phyloP scores from a whole-genome alignment of 371 early-diverging fungal genomes.

The Mycotypha africana region DNA sequence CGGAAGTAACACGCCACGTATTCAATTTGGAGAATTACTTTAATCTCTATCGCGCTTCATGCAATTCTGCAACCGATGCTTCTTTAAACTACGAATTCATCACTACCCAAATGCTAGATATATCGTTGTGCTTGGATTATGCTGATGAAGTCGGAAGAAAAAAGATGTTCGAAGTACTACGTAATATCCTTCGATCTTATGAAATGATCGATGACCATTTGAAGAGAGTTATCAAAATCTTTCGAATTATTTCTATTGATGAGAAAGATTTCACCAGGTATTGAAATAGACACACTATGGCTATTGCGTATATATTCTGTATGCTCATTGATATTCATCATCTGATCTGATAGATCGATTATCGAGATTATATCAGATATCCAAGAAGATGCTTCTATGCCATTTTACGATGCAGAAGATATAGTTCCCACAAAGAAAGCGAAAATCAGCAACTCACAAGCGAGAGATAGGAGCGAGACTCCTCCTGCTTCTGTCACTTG shows the following conservation, averaged over 20 bases:
- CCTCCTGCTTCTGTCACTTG: too few species aligned
- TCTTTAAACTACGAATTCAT: constrained; percentile 58
- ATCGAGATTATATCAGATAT: constrained; percentile 71
- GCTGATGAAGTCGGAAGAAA: constrained; percentile 85
- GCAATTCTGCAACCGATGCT: background rate
- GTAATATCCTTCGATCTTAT: constrained; percentile 67
- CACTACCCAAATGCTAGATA: constrained; percentile 68
- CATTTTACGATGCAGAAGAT: too few species aligned
- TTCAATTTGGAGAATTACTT: constrained; percentile 65
- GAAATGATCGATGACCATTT: constrained; percentile 72
- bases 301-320: background rate
- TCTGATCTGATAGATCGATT: constrained; percentile 39
- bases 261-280: constrained; percentile 85
- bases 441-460: too few species aligned
- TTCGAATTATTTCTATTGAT: constrained; percentile 67
- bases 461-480: too few species aligned
- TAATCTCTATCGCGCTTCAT: constrained; percentile 33
- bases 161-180: constrained; percentile 69
- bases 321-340: background rate
- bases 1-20: constrained; percentile 69
- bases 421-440: too few species aligned
- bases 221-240: constrained; percentile 62
- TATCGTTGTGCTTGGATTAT: constrained; percentile 74
- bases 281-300: background rate
- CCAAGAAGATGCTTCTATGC: constrained; percentile 5